Base-by-base conservation (phyloP, 2,329 filamentous ascomycete species). In the Aspergillus tubingensis region DNA sequence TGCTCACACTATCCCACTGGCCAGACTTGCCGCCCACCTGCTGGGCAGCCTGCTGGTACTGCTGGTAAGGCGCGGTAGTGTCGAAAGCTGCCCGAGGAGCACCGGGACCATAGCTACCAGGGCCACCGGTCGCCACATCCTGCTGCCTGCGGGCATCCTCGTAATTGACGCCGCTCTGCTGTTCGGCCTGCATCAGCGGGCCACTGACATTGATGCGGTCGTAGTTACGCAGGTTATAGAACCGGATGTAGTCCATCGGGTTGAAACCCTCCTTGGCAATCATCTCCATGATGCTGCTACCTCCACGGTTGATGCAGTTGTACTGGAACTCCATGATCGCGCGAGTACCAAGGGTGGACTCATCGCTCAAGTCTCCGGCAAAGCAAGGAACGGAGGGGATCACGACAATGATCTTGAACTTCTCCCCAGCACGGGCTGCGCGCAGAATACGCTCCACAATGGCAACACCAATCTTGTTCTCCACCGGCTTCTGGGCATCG, bases 271-370 rank as follows among this genome's bases (percentile, higher is more conserved):
- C 83, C 19, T 86, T 86, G 61, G 84, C 83, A 60, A 97, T 87
- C 70, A 90, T 85, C 57, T 87, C 92, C 72, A 91, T 96, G 57
- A 99, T 98, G 21, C 92, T 96, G 74, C 97, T 84, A 62, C 95
- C 90, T 13, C 95, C 95, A 44, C 95, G 88, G 73, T 91, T 93
- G 68, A 99, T 96, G 0, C 92, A 96, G 77, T 96, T 96, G 82
- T 95, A 99, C 74, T 98, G 95, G 74, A 96, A 98, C 74, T 98
- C 93, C 92, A 99, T 98, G 70, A 98, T 99, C 10, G 93, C 94
- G 50, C 92, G 81, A 0, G 94, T 98, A 10, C 94, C 94, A 1
- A 88, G 86, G 0, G 92, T 92, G 7, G 91, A 91, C 65, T 94
- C 88, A 15, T 93, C 88, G 58, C 91, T 82, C 38, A 99, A 81